A percentile compares a stretch with the other conserved stretches of the same genome.
Conservation (phyloP, 2,329 filamentous ascomycete species). For the Pestalotiopsis sp. region DNA sequence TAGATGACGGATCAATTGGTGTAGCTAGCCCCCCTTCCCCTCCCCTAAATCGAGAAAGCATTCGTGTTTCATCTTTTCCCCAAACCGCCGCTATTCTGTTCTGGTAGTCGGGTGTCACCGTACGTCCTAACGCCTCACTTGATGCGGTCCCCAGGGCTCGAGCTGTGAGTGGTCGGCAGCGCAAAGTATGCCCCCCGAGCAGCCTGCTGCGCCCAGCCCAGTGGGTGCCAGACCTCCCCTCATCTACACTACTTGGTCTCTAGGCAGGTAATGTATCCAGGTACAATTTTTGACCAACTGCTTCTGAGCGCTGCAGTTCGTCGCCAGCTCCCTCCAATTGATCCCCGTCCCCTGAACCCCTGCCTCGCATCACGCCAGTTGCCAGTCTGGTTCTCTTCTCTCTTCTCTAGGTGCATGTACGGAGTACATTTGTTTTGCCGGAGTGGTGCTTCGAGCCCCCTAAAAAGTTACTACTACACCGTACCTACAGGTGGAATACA, state of each 20-base stretch:
- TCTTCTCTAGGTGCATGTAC: not conserved
- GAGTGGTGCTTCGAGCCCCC: not conserved
- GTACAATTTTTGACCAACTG: not conserved
- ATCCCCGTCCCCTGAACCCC: not conserved
- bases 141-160: not conserved
- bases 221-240: not conserved
- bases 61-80: slow-evolving; percentile 12
- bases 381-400: not conserved
- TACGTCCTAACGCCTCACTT: slow-evolving; percentile 7
- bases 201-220: not conserved
- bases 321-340: not conserved
- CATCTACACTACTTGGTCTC: not conserved
- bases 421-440: not conserved
- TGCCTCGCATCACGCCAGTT: slow-evolving; percentile 7
- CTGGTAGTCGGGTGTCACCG: slow-evolving; percentile 1
- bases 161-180: not conserved
- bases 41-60: slow-evolving; percentile 11
- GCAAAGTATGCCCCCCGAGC: not conserved
- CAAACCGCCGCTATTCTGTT: slow-evolving; percentile 12
- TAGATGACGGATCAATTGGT: not conserved
- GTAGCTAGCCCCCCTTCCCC: not conserved
- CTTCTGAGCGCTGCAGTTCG: not conserved
- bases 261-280: not conserved
- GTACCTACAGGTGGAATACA: not conserved
- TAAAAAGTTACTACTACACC: not conserved